Conservation (phyloP, 176 grass and related monocot genomes). For the Phoenix roebelenii region DNA sequence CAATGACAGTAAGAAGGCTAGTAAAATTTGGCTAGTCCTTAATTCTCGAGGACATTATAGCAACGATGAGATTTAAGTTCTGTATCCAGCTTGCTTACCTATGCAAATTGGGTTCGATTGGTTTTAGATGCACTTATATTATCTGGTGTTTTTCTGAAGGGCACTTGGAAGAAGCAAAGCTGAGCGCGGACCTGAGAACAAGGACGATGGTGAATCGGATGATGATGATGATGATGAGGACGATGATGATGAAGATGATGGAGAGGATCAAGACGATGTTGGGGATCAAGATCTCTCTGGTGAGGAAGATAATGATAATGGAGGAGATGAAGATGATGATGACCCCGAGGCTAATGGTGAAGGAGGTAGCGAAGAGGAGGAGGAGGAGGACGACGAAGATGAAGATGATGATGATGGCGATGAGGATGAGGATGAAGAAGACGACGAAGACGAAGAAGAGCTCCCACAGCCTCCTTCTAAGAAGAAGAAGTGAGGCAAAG, state of each 20-base stretch:
- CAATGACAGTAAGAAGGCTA: no score
- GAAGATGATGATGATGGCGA: conserved; percentile 1
- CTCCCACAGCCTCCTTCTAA: conserved; percentile 41
- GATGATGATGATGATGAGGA: conserved; percentile 44
- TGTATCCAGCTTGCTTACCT: no score
- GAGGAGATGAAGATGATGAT: conserved; percentile 25
- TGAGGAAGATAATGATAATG: conserved; percentile 23
- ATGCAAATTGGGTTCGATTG: no score
- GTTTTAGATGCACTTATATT: no score
- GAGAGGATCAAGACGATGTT: conserved; percentile 25
- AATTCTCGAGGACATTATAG: no score
- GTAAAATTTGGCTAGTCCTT: no score
- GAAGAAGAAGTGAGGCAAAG: conserved; percentile 34
- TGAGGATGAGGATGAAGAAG: conserved; percentile 17
- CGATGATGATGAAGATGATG: conserved; percentile 18
- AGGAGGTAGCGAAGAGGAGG: conserved; percentile 21
- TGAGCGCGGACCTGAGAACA: conserved; percentile 25
- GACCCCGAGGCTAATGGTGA: conserved; percentile 35
- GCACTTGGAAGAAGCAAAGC: conserved; percentile 27
- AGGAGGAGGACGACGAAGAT: background rate
- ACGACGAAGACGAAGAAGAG: conserved; percentile 24
- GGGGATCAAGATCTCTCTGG: conserved; percentile 16
- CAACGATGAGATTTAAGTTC: no score
- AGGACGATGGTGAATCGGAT: conserved; percentile 44
- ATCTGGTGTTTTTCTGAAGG: background rate